Conservation (phyloP, 179 eudicot species). For the Dionaea muscipula region DNA sequence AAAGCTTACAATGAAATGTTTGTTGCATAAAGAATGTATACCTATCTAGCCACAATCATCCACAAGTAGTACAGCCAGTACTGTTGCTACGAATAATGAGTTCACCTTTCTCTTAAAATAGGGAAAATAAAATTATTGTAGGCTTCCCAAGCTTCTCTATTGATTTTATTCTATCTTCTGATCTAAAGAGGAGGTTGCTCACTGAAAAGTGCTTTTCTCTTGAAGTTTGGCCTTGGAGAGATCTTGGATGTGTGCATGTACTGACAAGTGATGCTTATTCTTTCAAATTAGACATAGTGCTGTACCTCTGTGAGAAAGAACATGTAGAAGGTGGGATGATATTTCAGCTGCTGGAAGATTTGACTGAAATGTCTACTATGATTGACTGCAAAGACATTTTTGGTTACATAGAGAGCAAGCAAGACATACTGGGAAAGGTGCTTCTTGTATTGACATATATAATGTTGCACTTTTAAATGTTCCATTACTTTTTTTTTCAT, state of each 20-base stretch:
- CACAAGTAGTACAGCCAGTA: too few species aligned
- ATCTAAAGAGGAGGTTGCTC: too few species aligned
- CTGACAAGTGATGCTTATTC: neutral
- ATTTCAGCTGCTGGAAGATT: constrained; percentile 91
- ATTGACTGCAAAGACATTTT: constrained; percentile 89
- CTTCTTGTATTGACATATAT: neutral
- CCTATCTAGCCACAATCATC: too few species aligned
- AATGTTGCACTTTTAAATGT: neutral
- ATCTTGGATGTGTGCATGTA: neutral
- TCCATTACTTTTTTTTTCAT: constrained; percentile 2
- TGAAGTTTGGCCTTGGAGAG: too few species aligned
- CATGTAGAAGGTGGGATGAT: constrained; percentile 99
- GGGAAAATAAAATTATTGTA: too few species aligned
- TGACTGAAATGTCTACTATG: constrained; percentile 99
- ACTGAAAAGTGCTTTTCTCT: too few species aligned
- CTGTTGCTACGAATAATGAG: too few species aligned
- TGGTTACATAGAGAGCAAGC: constrained; percentile 95
- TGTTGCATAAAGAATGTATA: too few species aligned
- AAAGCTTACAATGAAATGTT: too few species aligned
- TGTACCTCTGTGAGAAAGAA: constrained; percentile 95
- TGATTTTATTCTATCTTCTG: too few species aligned
- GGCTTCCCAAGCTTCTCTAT: too few species aligned
- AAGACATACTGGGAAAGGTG: constrained; percentile 95
- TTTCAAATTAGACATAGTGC: constrained; percentile 56
- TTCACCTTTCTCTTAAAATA: too few species aligned